Evolutionary conservation across 805 yeast species (phyloP), one percentile per base, ranked within the genome.

Genomic region (Candida bentonensis): DNA sequence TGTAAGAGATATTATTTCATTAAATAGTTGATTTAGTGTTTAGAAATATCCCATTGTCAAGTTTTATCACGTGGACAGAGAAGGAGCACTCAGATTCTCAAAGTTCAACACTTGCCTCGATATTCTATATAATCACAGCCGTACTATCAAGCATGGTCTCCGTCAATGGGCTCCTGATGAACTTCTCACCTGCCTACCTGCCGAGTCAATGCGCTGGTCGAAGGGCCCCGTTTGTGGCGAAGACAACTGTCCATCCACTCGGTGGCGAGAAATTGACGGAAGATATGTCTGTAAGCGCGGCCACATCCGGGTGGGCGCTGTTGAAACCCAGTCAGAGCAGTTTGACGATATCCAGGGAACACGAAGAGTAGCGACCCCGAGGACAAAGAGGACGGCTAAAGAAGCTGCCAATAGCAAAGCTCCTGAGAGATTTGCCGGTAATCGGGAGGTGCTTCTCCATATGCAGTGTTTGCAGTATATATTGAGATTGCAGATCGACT

Each of bases 181-280:
- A n/a, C n/a, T n/a, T n/a, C n/a, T n/a, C n/a, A n/a, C n/a, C n/a
- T n/a, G n/a, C n/a, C n/a, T n/a, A n/a, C n/a, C n/a, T n/a, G n/a
- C n/a, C n/a, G n/a, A 9, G 27, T 13, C 7, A 25, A 30, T 30
- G 36, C 17, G 11, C 5, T 81, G 78, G 76, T 67, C 70, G 34
- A 67, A 78, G 51, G 97, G 98, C 1, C 80, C 83, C 3, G 63
- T 80, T 3, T 89, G 98, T 69, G 96, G 96, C 1, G 78, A 79
- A 2, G 88, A 82, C 50, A 89, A 89, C 65, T 89, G 98, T 62
- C 76, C 82, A 3, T 82, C 96, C 1, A 65, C 77, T 30, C 70
- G 79, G 42, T 89, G 85, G 76, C 70, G 80, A 42, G 61, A 74
- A 23, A 64, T 76, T 2, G 85, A 82, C 54, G 98, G 98, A 22